Conservation (phyloP, 2,329 filamentous ascomycete species). For the Coniochaeta sp. region DNA sequence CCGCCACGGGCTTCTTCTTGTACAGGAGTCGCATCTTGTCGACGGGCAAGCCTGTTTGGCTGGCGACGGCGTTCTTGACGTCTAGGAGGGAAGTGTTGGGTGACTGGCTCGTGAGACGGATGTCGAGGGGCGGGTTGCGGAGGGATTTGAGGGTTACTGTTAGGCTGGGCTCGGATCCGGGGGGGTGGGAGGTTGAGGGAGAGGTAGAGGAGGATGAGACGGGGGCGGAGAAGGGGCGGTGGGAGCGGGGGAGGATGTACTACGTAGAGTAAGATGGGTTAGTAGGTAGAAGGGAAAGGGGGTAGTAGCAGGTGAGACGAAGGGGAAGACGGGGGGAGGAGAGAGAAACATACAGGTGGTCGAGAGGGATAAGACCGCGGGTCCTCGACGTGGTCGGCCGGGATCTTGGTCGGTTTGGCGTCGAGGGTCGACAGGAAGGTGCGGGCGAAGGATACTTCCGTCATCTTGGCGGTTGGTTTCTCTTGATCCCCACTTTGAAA, state of each 20-base stretch:
- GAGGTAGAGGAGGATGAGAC: conserved; percentile 46
- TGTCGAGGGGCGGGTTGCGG: conserved; percentile 53
- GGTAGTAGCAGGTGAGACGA: background rate
- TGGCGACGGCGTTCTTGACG: conserved; percentile 64
- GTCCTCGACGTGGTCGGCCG: conserved; percentile 87
- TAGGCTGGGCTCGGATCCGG: conserved; percentile 44
- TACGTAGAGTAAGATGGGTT: conserved; percentile 31
- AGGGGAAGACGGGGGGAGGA: conserved; percentile 2
- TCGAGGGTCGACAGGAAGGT: conserved; percentile 76
- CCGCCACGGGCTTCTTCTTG: conserved; percentile 78
- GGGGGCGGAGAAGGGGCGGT: conserved; percentile 48
- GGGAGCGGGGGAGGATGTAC: conserved; percentile 67
- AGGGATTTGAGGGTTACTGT: conserved; percentile 66
- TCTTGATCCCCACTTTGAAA: too few species aligned
- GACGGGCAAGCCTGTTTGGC: conserved; percentile 54
- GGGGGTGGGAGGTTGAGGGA: too few species aligned
- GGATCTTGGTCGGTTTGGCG: conserved; percentile 70
- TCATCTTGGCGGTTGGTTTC: conserved; percentile 42
- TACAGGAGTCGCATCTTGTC: conserved; percentile 81
- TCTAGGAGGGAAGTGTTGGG: conserved; percentile 70
- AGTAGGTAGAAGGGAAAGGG: too few species aligned
- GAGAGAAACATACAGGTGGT: conserved; percentile 56
- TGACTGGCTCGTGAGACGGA: conserved; percentile 47
- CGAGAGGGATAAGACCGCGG: conserved; percentile 69
- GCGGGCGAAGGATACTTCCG: conserved; percentile 81